Base-by-base conservation (phyloP, 2,329 filamentous ascomycete species). In the Neofusicoccum sp. region DNA sequence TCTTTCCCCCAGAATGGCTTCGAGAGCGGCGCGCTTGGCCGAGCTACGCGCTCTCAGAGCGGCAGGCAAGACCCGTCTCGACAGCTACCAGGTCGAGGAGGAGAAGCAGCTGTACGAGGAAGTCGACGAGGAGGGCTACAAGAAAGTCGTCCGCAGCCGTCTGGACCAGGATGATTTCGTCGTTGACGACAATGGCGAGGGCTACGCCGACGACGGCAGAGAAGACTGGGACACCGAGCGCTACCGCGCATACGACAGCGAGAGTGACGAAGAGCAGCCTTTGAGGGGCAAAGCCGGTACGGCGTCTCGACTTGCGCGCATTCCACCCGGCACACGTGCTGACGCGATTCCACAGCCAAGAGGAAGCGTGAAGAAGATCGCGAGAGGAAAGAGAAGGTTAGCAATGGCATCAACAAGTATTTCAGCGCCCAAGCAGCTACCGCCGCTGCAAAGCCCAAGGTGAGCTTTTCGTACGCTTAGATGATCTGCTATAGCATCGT, bases 111-210 rank as follows among this genome's bases (percentile, higher is more conserved):
- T 99, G 45, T 99, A 98, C 78, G 95, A 98, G 65, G 93, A 96
- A 70, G 92, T 99, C 49, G 93, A 98, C 71, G 95, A 99, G 70
- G 93, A 95, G 70, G 90, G 90, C 56, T 99, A 64, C 82, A 97
- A 97, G 80, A 96, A 96, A 74, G 89, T 98, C 66, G 92, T 99
- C 12, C 86, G 95, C 43, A 86, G 89, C 60, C 88, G 95, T 48
- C 82, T 99, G 56, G 90, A 98, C 71, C 84, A 96, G 70, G 95
- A 99, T 69, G 95, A 99, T 78, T 99, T 99, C 70, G 93, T 99
- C 57, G 93, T 99, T 63, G 95, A 98, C 79, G 95, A 99, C 78
- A 96, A 97, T 79, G 93, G 93, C 70, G 91, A 93, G 73, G 93
- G 95, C 38, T 99, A 99, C 71, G 93, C 91, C 66, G 93, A 98